phyloP scores from a whole-genome alignment of 2,329 filamentous ascomycete genomes.

The Aschersonia sp. region DNA sequence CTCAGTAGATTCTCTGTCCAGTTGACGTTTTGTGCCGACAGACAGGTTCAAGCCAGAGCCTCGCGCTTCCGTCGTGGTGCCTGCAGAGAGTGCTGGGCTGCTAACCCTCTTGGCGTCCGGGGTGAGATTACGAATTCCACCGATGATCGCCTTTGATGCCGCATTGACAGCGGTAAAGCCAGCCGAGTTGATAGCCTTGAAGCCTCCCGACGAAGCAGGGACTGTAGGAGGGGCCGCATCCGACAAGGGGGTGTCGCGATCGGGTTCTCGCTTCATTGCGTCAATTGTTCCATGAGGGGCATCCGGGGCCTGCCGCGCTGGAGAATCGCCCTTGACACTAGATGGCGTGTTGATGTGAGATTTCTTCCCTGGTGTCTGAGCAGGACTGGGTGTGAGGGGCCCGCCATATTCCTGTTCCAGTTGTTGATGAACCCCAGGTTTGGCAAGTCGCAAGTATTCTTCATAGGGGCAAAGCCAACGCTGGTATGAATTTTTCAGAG shows the following conservation, averaged over 20 bases:
- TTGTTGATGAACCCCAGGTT: conserved; percentile 93
- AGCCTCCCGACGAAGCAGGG: conserved; percentile 17
- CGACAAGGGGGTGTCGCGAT: conserved; percentile 32
- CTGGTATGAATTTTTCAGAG: conserved; percentile 94
- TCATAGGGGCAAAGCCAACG: conserved; percentile 96
- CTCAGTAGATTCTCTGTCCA: conserved; percentile 37
- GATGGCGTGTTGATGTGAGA: conserved; percentile 45
- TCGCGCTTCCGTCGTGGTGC: conserved; percentile 51
- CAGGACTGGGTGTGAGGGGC: conserved; percentile 65
- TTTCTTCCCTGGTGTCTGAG: conserved; percentile 56
- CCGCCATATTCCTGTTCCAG: conserved; percentile 87
- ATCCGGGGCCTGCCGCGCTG: conserved; percentile 43
- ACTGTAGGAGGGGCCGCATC: conserved; percentile 26
- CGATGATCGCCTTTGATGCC: conserved; percentile 54
- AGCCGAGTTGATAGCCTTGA: conserved; percentile 27
- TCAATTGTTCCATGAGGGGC: conserved; percentile 34
- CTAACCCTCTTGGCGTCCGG: conserved; percentile 45
- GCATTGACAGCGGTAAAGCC: conserved; percentile 64
- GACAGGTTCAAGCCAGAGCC: conserved; percentile 38
- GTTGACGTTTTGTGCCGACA: conserved; percentile 61
- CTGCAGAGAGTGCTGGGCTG: conserved; percentile 47
- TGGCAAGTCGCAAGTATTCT: conserved; percentile 79
- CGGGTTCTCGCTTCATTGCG: conserved; percentile 27
- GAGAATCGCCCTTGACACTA: conserved; percentile 49
- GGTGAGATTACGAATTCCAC: conserved; percentile 41